phyloP scores from a whole-genome alignment of 2,329 filamentous ascomycete species.

The Talaromyces sp. region DNA sequence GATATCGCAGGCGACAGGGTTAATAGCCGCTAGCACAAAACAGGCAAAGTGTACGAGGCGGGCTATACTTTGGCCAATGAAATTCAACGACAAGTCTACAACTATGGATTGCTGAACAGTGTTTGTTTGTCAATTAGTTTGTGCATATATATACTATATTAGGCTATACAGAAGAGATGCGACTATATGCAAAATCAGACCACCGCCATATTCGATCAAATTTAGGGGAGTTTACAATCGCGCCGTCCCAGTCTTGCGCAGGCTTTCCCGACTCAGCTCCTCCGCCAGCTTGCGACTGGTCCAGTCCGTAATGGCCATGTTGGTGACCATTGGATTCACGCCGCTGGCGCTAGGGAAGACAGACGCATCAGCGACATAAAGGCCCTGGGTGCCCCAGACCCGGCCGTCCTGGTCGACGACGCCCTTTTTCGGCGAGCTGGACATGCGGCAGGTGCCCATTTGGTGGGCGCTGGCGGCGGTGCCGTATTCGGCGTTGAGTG shows the following conservation, averaged over 20 bases:
- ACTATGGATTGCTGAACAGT: too few relatives aligned
- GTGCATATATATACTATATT: not conserved
- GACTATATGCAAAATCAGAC: not conserved
- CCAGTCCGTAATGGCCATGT: slow-evolving; percentile 47
- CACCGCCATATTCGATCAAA: not conserved
- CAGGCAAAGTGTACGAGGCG: not conserved
- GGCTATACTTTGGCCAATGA: not conserved
- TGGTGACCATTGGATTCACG: slow-evolving; percentile 50
- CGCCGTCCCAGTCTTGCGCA: slow-evolving; percentile 4
- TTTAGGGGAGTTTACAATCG: not conserved
- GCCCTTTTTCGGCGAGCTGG: slow-evolving; percentile 32
- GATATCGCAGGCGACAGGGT: not conserved
- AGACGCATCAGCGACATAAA: slow-evolving; percentile 47
- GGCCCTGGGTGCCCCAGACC: slow-evolving; percentile 42
- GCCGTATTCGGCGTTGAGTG: slow-evolving; percentile 42
- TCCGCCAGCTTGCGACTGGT: slow-evolving; percentile 37
- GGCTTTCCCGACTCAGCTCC: slow-evolving; percentile 19
- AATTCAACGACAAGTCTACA: too few relatives aligned
- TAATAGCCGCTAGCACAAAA: not conserved
- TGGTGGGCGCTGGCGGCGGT: slow-evolving; percentile 45
- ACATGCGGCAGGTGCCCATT: slow-evolving; percentile 50
- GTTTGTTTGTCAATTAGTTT: too few relatives aligned
- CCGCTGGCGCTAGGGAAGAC: slow-evolving; percentile 48
- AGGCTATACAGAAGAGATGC: not conserved
- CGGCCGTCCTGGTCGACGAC: slow-evolving; percentile 42